Evolutionary conservation across 2,329 filamentous ascomycete genomes (phyloP), one percentile per base, ranked within the genome.

Genomic region (Hypoxylon sp.): DNA sequence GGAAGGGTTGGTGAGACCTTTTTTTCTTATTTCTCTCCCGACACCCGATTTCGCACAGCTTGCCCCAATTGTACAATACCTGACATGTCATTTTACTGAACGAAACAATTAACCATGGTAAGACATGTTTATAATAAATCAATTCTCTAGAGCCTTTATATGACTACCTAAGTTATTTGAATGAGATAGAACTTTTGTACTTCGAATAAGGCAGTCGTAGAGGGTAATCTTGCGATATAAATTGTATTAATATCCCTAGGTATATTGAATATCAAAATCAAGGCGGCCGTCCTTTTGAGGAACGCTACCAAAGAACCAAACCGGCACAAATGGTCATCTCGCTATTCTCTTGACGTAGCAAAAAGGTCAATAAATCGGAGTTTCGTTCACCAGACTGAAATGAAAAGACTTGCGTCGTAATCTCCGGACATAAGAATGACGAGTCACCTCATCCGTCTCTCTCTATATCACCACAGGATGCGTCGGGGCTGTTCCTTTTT

Each of bases 391-490:
- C 39, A 58, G 30, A 58, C 56, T 54, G 37, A 45, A 54, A 55
- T 37, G 64, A 64, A 47, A 39, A 43, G 67, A 69, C 68, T 66
- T 62, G 68, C 68, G 65, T 68, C 68, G 56, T 62, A 27, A 57
- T 65, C 61, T 62, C 55, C 61, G 39, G 52, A 54, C 54, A 32
- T 60, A 52, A 45, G n/a, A 51, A 59, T 43, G 54, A 54, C 21
- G 32, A 63, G 61, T 61, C 55, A 52, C 46, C 56, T 60, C 50
- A 45, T 29, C 61, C 60, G 29, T 64, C 56, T 54, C 56, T 71
- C 68, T 70, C 56, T 71, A 65, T 70, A 68, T 69, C 58, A 59
- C 65, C 67, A 39, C 59, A 37, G 61, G 43, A 67, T 65, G 65
- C 52, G 57, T 57, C 58, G 43, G 47, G 39, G 45, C 63, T 61